A percentile compares a stretch with the other conserved stretches of the same genome.
Conservation (phyloP, 768 basidiomycete species). For the Kwoniella heveanensis region DNA sequence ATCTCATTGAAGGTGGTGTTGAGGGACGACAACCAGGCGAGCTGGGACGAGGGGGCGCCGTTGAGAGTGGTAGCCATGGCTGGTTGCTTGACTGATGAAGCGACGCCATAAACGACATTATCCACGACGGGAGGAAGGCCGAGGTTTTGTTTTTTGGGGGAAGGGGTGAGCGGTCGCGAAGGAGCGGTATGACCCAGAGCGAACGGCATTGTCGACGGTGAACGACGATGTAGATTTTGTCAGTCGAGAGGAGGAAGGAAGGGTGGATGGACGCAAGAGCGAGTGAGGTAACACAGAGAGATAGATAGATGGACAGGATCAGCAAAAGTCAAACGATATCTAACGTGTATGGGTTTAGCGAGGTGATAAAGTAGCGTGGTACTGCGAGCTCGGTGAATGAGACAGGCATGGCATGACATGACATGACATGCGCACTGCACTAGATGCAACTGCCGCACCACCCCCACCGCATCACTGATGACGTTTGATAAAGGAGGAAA, state of each 20-base stretch:
- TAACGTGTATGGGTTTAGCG: not conserved
- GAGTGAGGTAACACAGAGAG: constrained; percentile 2
- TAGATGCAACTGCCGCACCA: not conserved
- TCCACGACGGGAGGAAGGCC: constrained; percentile 6
- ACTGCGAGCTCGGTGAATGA: not conserved
- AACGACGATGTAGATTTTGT: too few species aligned
- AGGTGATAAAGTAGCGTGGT: not conserved
- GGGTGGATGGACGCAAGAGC: not conserved
- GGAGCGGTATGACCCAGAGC: constrained; percentile 21
- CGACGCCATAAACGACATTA: not conserved
- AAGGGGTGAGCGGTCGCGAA: constrained; percentile 22
- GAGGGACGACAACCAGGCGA: constrained; percentile 88
- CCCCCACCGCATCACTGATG: too few species aligned
- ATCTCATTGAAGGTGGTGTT: constrained; percentile 71
- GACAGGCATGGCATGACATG: not conserved
- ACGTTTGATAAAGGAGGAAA: constrained; percentile 1
- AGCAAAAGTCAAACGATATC: not conserved
- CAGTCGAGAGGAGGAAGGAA: not conserved
- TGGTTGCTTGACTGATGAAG: constrained; percentile 1
- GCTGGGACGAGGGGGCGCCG: constrained; percentile 60
- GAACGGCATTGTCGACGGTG: constrained; percentile 8
- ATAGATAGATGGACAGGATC: not conserved
- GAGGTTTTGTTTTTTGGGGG: constrained; percentile 5
- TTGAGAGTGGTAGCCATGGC: constrained; percentile 21
- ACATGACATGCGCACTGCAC: not conserved